phyloP scores from a whole-genome alignment of 352 stramenopile species.

The Pythium diclinum region DNA sequence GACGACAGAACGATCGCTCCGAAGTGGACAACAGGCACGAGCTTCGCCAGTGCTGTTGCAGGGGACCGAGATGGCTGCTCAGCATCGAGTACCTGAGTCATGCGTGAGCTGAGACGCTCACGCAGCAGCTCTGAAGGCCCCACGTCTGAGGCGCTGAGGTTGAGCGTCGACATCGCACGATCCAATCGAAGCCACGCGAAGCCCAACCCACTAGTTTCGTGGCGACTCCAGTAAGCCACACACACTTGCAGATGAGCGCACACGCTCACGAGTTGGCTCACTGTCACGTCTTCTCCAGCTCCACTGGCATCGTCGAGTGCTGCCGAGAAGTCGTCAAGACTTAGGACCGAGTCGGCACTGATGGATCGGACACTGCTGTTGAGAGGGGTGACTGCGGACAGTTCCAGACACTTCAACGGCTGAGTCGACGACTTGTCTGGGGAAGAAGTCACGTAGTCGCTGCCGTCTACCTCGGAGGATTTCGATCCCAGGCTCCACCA shows the following conservation, averaged over 20 bases:
- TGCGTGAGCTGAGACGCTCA: conserved; percentile 5
- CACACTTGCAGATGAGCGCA: conserved; percentile 2
- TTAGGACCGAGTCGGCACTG: neutral
- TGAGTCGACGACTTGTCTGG: neutral
- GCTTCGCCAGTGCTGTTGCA: conserved; percentile 6
- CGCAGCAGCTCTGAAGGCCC: neutral
- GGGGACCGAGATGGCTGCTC: conserved; percentile 4
- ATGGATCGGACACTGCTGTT: neutral
- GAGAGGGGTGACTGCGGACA: neutral
- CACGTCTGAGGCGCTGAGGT: neutral
- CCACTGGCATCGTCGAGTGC: neutral
- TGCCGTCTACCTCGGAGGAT: neutral
- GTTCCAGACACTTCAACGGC: neutral
- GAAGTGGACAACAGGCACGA: conserved; percentile 7
- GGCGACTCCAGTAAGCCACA: conserved; percentile 3
- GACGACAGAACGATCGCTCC: conserved; percentile 10
- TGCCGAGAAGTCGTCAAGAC: neutral
- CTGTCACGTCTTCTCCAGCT: conserved; percentile 10
- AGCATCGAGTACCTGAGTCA: conserved; percentile 2
- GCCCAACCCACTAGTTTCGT: neutral
- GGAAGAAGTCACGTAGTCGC: neutral
- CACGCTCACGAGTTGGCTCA: neutral
- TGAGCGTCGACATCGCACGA: conserved; percentile 2
- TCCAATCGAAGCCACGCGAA: conserved; percentile 9
- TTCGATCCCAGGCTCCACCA: neutral